Percentiles rank a stretch among this genome's conserved stretches.
Evolutionary conservation across 139 green algal species (phyloP).

Genomic region (Eudorina sp.): DNA sequence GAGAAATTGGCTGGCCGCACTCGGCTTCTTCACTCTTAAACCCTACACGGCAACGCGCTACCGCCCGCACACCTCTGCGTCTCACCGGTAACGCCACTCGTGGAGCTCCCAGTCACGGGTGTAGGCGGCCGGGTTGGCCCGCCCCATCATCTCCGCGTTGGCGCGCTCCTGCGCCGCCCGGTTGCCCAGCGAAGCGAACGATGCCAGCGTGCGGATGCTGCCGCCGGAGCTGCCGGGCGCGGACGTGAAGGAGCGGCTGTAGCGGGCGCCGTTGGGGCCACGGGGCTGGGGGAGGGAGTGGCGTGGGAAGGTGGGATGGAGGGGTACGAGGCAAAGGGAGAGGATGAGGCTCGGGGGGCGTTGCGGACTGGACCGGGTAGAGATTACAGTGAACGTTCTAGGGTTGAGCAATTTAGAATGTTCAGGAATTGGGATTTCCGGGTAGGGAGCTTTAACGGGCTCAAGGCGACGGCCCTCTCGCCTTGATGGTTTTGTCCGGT

Average conservation of each 20-base stretch:
- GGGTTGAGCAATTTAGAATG: too few relatives aligned
- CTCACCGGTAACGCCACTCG: constrained; percentile 41
- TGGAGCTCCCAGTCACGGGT: constrained; percentile 43
- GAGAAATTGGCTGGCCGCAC: too few relatives aligned
- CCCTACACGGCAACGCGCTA: not conserved
- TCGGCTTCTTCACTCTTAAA: not conserved
- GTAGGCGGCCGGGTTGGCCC: constrained; percentile 5
- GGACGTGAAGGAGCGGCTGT: constrained; percentile 19
- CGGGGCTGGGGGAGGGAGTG: not conserved
- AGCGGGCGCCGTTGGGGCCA: constrained; percentile 20
- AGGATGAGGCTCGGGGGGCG: too few relatives aligned
- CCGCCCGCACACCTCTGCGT: too few relatives aligned
- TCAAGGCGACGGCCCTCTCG: too few relatives aligned
- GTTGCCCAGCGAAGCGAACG: not conserved
- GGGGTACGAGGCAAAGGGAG: too few relatives aligned
- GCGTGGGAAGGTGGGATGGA: too few relatives aligned
- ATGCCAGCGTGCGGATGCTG: not conserved
- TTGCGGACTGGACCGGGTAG: too few relatives aligned
- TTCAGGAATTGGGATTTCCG: too few relatives aligned
- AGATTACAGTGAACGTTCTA: too few relatives aligned
- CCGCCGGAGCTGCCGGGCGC: not conserved
- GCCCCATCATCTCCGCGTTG: not conserved
- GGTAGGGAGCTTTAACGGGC: too few relatives aligned
- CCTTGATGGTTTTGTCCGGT: too few relatives aligned
- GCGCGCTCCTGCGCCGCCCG: not conserved